Evolutionary conservation across 2,329 filamentous ascomycete genomes (phyloP).

Genomic region (Arthrobotrys entomopaga): DNA sequence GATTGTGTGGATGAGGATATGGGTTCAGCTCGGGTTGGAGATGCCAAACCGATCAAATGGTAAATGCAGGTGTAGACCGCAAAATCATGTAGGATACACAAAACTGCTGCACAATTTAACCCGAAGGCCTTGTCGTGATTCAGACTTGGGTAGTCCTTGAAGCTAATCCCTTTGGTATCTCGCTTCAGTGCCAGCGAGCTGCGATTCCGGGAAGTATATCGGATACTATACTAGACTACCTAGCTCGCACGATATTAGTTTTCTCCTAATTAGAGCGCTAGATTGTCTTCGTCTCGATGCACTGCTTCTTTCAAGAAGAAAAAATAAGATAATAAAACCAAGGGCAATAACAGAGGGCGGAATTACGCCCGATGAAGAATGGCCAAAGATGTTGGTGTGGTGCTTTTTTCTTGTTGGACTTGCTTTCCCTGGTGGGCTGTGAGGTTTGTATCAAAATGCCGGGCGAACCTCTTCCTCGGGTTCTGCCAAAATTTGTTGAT

Average conservation of each 20-base stretch:
- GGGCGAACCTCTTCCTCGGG: slow-evolving; percentile 53
- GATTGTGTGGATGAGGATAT: slow-evolving; percentile 11
- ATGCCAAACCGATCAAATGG: slow-evolving; percentile 47
- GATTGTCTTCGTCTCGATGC: slow-evolving; percentile 43
- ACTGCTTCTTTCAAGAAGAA: slow-evolving; percentile 11
- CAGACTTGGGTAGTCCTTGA: slow-evolving; percentile 30
- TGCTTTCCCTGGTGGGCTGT: slow-evolving; percentile 47
- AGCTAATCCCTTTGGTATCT: slow-evolving; percentile 43
- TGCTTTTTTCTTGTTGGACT: slow-evolving; percentile 55
- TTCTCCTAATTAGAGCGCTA: slow-evolving; percentile 4
- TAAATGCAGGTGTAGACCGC: slow-evolving; percentile 37
- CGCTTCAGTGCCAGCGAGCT: slow-evolving; percentile 35
- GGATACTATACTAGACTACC: slow-evolving; percentile 29
- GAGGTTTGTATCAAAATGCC: slow-evolving; percentile 52
- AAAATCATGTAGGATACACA: slow-evolving; percentile 15
- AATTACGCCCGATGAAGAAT: slow-evolving; percentile 46
- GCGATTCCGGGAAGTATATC: slow-evolving; percentile 51
- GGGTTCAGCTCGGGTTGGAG: slow-evolving; percentile 29
- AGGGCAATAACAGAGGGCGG: slow-evolving; percentile 26
- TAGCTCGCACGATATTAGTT: not conserved
- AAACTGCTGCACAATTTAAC: slow-evolving; percentile 46
- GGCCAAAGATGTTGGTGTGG: slow-evolving; percentile 49
- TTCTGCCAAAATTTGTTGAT: slow-evolving; percentile 50
- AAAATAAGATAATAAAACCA: slow-evolving; percentile 3
- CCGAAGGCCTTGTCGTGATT: slow-evolving; percentile 21